Evolutionary conservation across 805 yeast genomes (phyloP), one percentile per base, ranked within the genome.

Genomic region (Saccharomycopsis babjevae): DNA sequence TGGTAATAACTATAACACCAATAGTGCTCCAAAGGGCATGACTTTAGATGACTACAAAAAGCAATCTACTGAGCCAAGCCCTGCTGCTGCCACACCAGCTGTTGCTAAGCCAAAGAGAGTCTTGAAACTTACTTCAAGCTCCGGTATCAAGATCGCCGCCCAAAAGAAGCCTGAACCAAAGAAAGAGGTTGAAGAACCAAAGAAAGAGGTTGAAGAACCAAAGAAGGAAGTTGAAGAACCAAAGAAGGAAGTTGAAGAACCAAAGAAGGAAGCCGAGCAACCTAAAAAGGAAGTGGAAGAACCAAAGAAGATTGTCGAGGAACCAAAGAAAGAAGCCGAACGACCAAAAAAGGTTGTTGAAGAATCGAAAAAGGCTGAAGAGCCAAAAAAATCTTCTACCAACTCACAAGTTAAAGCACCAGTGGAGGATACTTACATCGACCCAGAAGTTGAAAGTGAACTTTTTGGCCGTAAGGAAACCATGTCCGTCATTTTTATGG

Each of bases 381-480:
- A 64, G 10, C 60, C 62, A 13, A 61, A 66, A 55, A 64, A 57
- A 40, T 61, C 54, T 36, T 50, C 64, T n/a, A 59, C 66, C 18
- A 57, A 25, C 11, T 52, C 59, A 20, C 57, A 64, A 54, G 65
- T 62, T n/a, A 59, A 66, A n/a, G 59, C 65, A 30, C 56, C 66
- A 50, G 57, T 61, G 1, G 62, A 61, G 13, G 96, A 88, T 71
- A 93, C 88, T 43, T 83, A 81, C 69, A 79, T 92, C 61, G 97
- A 93, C 72, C 88, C 88, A 70, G 94, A 86, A 68, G 83, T 92
- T 66, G 90, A 94, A 66, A 85, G 83, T 62, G 99, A 96, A 69
- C 76, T 94, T 88, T 94, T 89, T 71, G 97, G 97, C 66, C 96
- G 96, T 70, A 94, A 94, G 75, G 99, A 93, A 73, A 99, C 94